phyloP scores from a whole-genome alignment of 1,139 yeast genomes.

The Taiozyma onychis region DNA sequence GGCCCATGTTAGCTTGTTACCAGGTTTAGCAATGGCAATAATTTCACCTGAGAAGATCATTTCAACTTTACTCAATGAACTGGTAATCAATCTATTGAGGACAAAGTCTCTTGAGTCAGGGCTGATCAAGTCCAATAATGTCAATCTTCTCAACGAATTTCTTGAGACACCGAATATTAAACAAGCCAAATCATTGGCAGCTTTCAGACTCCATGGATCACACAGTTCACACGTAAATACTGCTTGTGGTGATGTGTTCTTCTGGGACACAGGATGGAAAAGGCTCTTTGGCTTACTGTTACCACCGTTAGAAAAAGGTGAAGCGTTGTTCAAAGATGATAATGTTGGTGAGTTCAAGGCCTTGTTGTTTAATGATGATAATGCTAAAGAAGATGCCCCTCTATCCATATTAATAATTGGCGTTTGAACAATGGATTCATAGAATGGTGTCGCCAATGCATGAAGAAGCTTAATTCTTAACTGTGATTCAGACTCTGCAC shows the following conservation, averaged over 20 bases:
- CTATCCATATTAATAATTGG: constrained; percentile 27
- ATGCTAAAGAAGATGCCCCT: constrained; percentile 36
- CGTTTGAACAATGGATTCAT: constrained; percentile 37
- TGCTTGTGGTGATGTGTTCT: constrained; percentile 69
- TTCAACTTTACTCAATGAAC: constrained; percentile 26
- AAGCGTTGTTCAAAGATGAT: neutral
- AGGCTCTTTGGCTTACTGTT: constrained; percentile 14
- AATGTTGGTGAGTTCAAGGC: constrained; percentile 6
- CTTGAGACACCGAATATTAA: constrained; percentile 79
- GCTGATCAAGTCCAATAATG: constrained; percentile 72
- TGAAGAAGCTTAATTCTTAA: constrained; percentile 51
- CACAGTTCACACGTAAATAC: constrained; percentile 73
- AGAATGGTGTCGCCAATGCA: constrained; percentile 73
- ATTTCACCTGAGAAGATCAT: constrained; percentile 53
- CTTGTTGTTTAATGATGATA: constrained; percentile 30
- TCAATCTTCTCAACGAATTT: constrained; percentile 52
- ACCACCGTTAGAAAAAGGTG: constrained; percentile 22
- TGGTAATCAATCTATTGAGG: constrained; percentile 42
- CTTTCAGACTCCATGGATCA: constrained; percentile 77
- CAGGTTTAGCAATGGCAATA: constrained; percentile 42
- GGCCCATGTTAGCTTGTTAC: constrained; percentile 61
- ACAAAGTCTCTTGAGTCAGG: constrained; percentile 69
- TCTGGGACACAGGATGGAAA: constrained; percentile 59
- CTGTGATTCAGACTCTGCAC: constrained; percentile 31
- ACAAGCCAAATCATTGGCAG: constrained; percentile 88